Evolutionary conservation across 768 basidiomycete genomes (phyloP).

Genomic region (Boletus tylopilopsis): DNA sequence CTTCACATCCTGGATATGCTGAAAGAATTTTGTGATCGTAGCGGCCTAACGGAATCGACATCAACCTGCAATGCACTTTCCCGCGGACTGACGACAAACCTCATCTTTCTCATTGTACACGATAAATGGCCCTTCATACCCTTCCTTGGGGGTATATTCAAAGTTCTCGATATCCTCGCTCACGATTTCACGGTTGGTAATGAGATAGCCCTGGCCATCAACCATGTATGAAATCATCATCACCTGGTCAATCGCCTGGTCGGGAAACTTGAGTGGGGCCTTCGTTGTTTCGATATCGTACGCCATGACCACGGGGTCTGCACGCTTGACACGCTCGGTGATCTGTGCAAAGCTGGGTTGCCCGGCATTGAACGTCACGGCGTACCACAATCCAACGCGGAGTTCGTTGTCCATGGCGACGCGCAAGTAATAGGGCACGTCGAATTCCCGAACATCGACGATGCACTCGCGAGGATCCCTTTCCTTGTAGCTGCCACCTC

Average conservation of each 20-base stretch:
- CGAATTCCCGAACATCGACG: slow-evolving; percentile 93
- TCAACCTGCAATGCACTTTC: neutral
- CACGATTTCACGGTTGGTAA: slow-evolving; percentile 96
- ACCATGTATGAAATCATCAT: slow-evolving; percentile 99
- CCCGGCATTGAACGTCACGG: slow-evolving; percentile 77
- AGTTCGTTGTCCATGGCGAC: slow-evolving; percentile 99
- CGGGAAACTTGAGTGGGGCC: slow-evolving; percentile 99
- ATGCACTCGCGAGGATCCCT: slow-evolving; percentile 88
- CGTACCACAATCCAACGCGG: slow-evolving; percentile 98
- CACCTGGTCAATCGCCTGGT: slow-evolving; percentile 92
- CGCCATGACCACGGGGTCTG: slow-evolving; percentile 98
- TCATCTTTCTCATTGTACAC: slow-evolving; percentile 95
- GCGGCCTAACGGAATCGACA: slow-evolving; percentile 53
- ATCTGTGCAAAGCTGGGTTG: slow-evolving; percentile 70
- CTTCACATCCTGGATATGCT: slow-evolving; percentile 88
- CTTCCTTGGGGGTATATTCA: slow-evolving; percentile 97
- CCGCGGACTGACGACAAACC: slow-evolving; percentile 38
- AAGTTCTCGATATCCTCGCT: slow-evolving; percentile 98
- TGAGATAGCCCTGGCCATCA: slow-evolving; percentile 95
- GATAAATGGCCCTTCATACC: slow-evolving; percentile 94
- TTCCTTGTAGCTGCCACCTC: slow-evolving; percentile 47
- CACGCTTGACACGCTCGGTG: slow-evolving; percentile 89
- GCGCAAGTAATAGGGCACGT: slow-evolving; percentile 95
- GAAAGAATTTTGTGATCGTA: slow-evolving; percentile 83
- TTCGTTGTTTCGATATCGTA: slow-evolving; percentile 99